Percentiles rank a stretch among this genome's conserved stretches.
These are phyloP conservation scores for Talaromyces marneffei DNA, from an alignment of 2,329 filamentous ascomycete species.

Conservation along the genomic window DNA sequence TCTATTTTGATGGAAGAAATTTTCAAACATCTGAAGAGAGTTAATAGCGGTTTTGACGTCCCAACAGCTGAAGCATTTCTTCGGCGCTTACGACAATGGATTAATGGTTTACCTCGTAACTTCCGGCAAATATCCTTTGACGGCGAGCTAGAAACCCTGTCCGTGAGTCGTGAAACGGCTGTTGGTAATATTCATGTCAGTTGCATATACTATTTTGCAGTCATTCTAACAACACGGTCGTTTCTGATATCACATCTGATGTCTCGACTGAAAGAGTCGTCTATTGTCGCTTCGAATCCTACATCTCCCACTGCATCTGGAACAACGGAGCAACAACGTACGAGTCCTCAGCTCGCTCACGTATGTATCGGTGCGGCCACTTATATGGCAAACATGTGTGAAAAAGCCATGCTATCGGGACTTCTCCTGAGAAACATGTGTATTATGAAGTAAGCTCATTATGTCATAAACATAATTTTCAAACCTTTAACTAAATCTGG, in stretches of 20 bases:
- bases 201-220: slow-evolving; percentile 55
- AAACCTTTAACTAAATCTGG: background rate
- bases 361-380: slow-evolving; percentile 53
- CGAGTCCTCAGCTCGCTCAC: slow-evolving; percentile 39
- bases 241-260: slow-evolving; percentile 43
- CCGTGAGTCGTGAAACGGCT: slow-evolving; percentile 29
- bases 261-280: slow-evolving; percentile 39
- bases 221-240: slow-evolving; percentile 53
- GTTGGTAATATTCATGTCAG: slow-evolving; percentile 52
- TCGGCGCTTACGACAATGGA: slow-evolving; percentile 10
- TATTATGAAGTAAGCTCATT: slow-evolving; percentile 48
- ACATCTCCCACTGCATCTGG: background rate
- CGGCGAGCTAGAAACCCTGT: background rate
- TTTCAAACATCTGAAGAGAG: slow-evolving; percentile 5
- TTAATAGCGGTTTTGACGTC: slow-evolving; percentile 2
- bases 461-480: background rate
- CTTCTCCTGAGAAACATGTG: slow-evolving; percentile 53
- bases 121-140: slow-evolving; percentile 7
- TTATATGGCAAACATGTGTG: slow-evolving; percentile 52
- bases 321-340: background rate
- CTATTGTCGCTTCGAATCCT: slow-evolving; percentile 21
- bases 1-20: slow-evolving; percentile 9
- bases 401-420: slow-evolving; percentile 41
- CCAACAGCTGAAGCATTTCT: slow-evolving; percentile 11
- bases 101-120: slow-evolving; percentile 6